Evolutionary conservation across 257 asterid genomes (phyloP).

Genomic region (Capsicum rhomboideum): DNA sequence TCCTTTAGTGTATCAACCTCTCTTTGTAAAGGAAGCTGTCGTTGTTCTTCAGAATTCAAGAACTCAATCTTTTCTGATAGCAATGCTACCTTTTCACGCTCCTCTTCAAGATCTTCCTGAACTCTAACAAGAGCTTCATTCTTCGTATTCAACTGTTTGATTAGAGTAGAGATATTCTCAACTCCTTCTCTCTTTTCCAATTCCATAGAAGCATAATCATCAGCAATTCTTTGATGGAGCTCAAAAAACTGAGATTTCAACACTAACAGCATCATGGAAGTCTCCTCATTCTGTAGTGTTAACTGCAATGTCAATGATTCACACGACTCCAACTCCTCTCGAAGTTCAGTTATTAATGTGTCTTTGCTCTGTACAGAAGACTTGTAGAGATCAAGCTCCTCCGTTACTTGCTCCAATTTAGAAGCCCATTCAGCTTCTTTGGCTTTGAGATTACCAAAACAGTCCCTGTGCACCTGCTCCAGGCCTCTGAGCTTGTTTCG

Average conservation of each 20-base stretch:
- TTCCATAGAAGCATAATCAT: conserved; percentile 23
- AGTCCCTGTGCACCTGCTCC: conserved; percentile 54
- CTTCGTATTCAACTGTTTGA: conserved; percentile 47
- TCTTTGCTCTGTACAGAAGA: conserved; percentile 38
- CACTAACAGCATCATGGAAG: conserved; percentile 43
- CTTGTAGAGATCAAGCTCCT: conserved; percentile 38
- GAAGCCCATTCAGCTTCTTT: conserved; percentile 69
- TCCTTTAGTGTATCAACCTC: conserved; percentile 40
- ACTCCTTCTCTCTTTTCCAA: conserved; percentile 20
- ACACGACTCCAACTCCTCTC: conserved; percentile 50
- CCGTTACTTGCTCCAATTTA: conserved; percentile 36
- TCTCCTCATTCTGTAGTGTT: conserved; percentile 58
- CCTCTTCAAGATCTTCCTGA: conserved; percentile 50
- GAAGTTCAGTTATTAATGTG: conserved; percentile 36
- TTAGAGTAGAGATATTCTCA: conserved; percentile 22
- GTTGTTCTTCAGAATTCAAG: conserved; percentile 28
- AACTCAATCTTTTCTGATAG: conserved; percentile 33
- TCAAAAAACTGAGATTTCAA: conserved; percentile 56
- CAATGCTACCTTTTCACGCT: conserved; percentile 38
- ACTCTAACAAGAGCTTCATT: conserved; percentile 30
- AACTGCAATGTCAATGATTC: conserved; percentile 44
- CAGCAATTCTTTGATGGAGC: conserved; percentile 34
- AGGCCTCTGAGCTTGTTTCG: conserved; percentile 57
- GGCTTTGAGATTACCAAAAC: conserved; percentile 41
- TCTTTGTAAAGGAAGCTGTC: conserved; percentile 39